Evolutionary conservation across 306 rosid genomes (phyloP).

Genomic region (Castanea mollissima): DNA sequence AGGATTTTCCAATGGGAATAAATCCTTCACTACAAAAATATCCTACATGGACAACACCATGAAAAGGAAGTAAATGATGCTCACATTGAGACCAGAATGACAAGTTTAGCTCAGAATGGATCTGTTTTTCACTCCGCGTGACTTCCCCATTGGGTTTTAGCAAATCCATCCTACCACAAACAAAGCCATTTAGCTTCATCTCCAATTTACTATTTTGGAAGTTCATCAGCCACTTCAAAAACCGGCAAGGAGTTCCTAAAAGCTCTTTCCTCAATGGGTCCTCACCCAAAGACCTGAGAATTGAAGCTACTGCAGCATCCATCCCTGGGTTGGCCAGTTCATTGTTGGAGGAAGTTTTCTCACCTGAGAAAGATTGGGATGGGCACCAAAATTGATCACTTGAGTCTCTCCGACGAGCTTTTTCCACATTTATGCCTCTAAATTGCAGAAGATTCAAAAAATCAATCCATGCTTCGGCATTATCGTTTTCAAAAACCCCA

Average conservation of each 20-base stretch:
- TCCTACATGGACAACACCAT: constrained; percentile 89
- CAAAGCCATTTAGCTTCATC: constrained; percentile 64
- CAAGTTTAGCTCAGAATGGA: constrained; percentile 57
- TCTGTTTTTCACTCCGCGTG: constrained; percentile 32
- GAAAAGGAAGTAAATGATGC: constrained; percentile 94
- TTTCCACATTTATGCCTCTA: constrained; percentile 54
- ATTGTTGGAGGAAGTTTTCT: constrained; percentile 45
- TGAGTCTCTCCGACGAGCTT: constrained; percentile 25
- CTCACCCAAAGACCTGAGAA: constrained; percentile 84
- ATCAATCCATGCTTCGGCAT: constrained; percentile 64
- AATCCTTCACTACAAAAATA: constrained; percentile 44
- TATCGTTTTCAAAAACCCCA: constrained; percentile 68
- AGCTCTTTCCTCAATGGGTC: constrained; percentile 86
- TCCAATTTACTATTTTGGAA: constrained; percentile 60
- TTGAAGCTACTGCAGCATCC: constrained; percentile 66
- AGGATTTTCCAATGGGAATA: constrained; percentile 57
- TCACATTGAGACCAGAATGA: constrained; percentile 93
- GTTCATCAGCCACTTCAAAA: constrained; percentile 79
- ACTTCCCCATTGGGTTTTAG: constrained; percentile 23
- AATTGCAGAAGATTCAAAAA: constrained; percentile 69
- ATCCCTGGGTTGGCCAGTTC: constrained; percentile 46
- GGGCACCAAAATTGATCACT: constrained; percentile 69
- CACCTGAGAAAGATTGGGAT: constrained; percentile 34
- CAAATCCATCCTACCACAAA: constrained; percentile 34
- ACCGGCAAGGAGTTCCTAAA: constrained; percentile 71